Percentiles rank a stretch among this genome's conserved stretches.
phyloP scores from a whole-genome alignment of 495 filamentous ascomycete genomes.

The Podospora bellae-mahoneyi region DNA sequence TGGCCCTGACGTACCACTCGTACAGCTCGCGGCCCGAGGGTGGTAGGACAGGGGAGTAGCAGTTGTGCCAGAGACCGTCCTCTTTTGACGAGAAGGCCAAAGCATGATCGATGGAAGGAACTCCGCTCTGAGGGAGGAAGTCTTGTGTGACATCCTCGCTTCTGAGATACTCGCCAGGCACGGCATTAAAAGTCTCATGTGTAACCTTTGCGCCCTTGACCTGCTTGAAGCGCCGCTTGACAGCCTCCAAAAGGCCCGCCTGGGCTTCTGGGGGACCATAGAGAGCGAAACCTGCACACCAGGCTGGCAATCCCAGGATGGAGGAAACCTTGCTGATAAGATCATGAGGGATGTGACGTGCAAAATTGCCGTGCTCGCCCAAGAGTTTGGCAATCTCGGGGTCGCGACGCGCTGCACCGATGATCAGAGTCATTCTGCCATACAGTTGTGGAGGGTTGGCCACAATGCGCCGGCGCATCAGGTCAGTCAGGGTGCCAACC shows the following conservation, averaged over 20 bases:
- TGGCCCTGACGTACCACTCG: not conserved
- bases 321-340: not conserved
- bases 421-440: constrained; percentile 47
- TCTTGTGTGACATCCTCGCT: not conserved
- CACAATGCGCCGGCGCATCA: constrained; percentile 46
- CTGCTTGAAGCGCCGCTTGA: not conserved
- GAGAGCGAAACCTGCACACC: not conserved
- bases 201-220: not conserved
- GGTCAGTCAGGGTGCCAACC: constrained; percentile 52
- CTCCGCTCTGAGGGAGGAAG: not conserved
- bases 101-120: not conserved
- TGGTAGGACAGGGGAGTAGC: not conserved
- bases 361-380: not conserved
- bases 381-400: constrained; percentile 25
- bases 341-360: not conserved
- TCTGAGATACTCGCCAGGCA: not conserved
- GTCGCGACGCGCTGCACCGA: constrained; percentile 32
- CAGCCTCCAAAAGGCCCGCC: not conserved
- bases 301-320: not conserved
- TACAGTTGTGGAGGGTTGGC: constrained; percentile 53
- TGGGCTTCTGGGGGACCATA: not conserved
- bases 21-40: not conserved
- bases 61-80: not conserved
- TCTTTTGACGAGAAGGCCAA: not conserved
- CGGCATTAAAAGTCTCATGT: not conserved